Evolutionary conservation across 78 protist species (phyloP).

Genomic region (Dictyostelium discoideum): DNA sequence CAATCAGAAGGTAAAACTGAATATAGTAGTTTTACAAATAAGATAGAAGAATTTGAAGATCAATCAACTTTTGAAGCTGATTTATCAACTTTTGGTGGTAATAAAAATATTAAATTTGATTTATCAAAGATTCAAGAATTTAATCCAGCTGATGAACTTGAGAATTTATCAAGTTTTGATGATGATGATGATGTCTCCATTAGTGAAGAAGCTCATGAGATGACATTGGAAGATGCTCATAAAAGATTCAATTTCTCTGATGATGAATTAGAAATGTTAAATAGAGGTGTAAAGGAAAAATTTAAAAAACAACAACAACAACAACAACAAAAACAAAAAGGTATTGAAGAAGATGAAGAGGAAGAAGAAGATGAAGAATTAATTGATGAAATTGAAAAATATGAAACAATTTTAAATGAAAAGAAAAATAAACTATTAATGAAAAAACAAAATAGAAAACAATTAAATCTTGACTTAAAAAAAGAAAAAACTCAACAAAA

Average conservation of each 20-base stretch:
- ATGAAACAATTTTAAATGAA: not conserved
- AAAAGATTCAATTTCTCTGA: conserved; percentile 29
- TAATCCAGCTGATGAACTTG: not conserved
- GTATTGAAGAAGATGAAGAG: not conserved
- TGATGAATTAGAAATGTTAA: conserved; percentile 8
- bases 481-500: not conserved
- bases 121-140: not conserved
- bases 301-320: not conserved
- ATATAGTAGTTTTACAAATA: not conserved
- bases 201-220: not conserved
- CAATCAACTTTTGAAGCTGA: conserved; percentile 5
- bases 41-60: not conserved
- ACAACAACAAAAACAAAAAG: not conserved
- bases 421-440: not conserved
- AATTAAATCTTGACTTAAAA: not conserved
- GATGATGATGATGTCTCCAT: not conserved
- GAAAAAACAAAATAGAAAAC: not conserved
- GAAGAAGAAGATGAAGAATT: not conserved
- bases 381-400: not conserved
- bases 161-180: not conserved
- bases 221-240: conserved; percentile 40
- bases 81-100: not conserved
- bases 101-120: not conserved
- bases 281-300: not conserved
- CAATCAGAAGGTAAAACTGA: not conserved